Evolutionary conservation across 176 grass and related monocot species (phyloP), one percentile per base, ranked within the genome.

Genomic region (Dendrocalamus sinicus): DNA sequence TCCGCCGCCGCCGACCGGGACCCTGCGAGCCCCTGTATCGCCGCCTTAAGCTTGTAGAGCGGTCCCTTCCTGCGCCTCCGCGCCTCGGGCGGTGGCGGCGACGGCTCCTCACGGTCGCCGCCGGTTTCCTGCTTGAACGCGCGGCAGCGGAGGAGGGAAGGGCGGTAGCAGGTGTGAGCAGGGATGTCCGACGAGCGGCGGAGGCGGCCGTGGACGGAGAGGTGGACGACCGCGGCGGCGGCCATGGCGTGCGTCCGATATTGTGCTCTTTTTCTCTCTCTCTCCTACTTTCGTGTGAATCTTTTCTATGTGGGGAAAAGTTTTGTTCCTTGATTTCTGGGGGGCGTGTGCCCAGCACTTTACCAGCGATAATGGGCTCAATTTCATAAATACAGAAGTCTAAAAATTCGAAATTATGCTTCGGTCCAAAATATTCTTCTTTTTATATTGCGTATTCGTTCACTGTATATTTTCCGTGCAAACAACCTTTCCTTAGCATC

Each of bases 1-100:
- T 77, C 83, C 51, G 85, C 87, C 11, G 79, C 89, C 12, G 81
- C 81, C 4, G 85, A 44, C 9, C 63, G 69, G 16, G 90, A 92
- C 16, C 96, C 96, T 37, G 85, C 89, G 58, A 91, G 88, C 32
- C 92, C 90, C 64, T 92, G 82, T 13, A 99, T 88, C 60, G 91
- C 83, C 6, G 92, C 84, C 75, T 99, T 99, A 22, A 96, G 90
- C 67, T 84, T 81, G 85, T 99, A 99, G 3, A 99, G 88, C 70
- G 93, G 87, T 9, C 96, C 93, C 86, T 99, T 96, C 84, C 84
- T 92, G 66, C 83, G 93, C 57, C 51, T 88, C 24, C 62, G 83
- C 77, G 8, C 80, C 44, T 86, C 85, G 62, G 77, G 17, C 59
- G 79, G 59, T 43, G 52, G 7, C 52, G 52, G 52, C 60, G 75